Conservation (phyloP, 2,329 filamentous ascomycete genomes). For the Ophiostoma sp. region DNA sequence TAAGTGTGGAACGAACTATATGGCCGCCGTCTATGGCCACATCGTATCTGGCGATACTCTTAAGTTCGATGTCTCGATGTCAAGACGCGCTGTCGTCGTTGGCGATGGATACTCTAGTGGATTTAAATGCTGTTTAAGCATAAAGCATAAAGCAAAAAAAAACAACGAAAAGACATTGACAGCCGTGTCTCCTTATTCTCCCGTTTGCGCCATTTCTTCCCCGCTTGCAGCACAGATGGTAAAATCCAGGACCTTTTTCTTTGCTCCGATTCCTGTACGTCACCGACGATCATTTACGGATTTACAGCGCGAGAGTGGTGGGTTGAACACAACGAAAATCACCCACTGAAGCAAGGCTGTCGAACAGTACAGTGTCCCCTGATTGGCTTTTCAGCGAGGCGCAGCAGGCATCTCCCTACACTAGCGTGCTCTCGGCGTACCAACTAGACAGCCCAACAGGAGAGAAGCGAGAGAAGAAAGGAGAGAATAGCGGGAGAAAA, state of each 20-base stretch:
- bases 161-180: neutral
- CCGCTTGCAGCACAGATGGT: neutral
- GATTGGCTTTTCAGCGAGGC: constrained; percentile 16
- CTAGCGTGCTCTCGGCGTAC: neutral
- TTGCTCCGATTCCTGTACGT: neutral
- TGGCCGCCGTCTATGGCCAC: neutral
- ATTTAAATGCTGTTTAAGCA: constrained; percentile 2
- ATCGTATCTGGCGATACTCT: neutral
- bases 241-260: neutral
- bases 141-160: neutral
- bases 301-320: constrained; percentile 12
- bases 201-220: constrained; percentile 3
- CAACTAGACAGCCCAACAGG: neutral
- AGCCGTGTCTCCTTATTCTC: neutral
- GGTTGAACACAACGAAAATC: neutral
- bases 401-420: neutral
- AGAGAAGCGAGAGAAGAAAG: neutral
- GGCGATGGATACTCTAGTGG: neutral
- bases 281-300: constrained; percentile 6
- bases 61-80: neutral
- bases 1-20: neutral
- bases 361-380: neutral
- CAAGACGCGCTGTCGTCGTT: neutral
- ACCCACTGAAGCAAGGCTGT: constrained; percentile 12
- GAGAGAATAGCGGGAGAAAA: neutral